Percentiles rank a stretch among this genome's conserved stretches.
Evolutionary conservation across 2,329 filamentous ascomycete species (phyloP).

Genomic region (Colletotrichum tofieldiae): DNA sequence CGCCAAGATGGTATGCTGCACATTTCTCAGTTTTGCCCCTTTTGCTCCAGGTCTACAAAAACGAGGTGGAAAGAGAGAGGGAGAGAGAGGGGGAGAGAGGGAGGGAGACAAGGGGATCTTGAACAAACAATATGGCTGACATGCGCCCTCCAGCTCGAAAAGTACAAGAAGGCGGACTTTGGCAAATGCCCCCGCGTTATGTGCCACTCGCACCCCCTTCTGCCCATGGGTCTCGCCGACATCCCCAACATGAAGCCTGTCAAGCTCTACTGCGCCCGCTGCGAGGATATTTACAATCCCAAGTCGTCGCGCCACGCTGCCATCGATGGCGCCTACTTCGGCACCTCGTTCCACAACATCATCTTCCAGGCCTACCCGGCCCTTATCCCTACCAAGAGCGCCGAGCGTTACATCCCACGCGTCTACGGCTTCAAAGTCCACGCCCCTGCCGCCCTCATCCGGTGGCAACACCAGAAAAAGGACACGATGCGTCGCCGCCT

Average conservation of each 20-base stretch:
- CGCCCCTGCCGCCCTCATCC: slow-evolving; percentile 85
- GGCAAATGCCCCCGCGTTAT: slow-evolving; percentile 98
- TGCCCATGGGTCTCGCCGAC: slow-evolving; percentile 96
- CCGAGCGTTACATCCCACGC: slow-evolving; percentile 88
- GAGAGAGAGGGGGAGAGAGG: background rate
- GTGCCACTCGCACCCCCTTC: slow-evolving; percentile 92
- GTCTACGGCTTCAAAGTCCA: slow-evolving; percentile 98
- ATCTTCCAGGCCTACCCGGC: slow-evolving; percentile 98
- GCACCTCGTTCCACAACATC: slow-evolving; percentile 98
- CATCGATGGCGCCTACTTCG: slow-evolving; percentile 98
- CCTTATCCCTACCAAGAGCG: slow-evolving; percentile 87
- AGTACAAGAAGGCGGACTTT: slow-evolving; percentile 98
- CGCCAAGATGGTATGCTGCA: slow-evolving; percentile 87
- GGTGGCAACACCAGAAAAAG: slow-evolving; percentile 90
- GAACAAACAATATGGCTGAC: background rate
- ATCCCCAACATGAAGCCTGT: slow-evolving; percentile 89
- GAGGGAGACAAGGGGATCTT: background rate
- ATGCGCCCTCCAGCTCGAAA: slow-evolving; percentile 80
- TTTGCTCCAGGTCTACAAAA: background rate
- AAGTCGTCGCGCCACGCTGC: slow-evolving; percentile 96
- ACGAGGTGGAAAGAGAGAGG: background rate
- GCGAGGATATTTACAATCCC: slow-evolving; percentile 98
- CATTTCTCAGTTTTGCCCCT: slow-evolving; percentile 21
- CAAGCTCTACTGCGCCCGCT: slow-evolving; percentile 96
- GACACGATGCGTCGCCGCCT: slow-evolving; percentile 88